Conservation (phyloP, 2,329 filamentous ascomycete genomes). For the Beauveria pseudobassiana region DNA sequence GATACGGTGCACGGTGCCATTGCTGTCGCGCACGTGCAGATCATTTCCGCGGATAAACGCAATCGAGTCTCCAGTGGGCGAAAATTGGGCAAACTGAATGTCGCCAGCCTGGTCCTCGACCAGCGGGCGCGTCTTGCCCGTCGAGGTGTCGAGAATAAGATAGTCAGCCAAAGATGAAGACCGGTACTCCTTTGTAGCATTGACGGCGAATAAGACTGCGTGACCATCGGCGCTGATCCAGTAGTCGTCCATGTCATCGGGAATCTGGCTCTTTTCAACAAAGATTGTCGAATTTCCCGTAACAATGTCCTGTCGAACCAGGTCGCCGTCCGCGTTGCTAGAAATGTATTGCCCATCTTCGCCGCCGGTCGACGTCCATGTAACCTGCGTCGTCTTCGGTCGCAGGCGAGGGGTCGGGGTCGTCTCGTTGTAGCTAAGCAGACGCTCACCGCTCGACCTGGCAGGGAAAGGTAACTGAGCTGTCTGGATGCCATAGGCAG, state of each 20-base stretch:
- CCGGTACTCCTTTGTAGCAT: constrained; percentile 62
- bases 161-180: constrained; percentile 63
- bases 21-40: constrained; percentile 43
- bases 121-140: constrained; percentile 45
- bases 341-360: constrained; percentile 57
- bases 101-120: constrained; percentile 53
- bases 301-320: constrained; percentile 55
- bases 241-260: constrained; percentile 47
- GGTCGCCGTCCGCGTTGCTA: constrained; percentile 38
- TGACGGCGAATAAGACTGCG: constrained; percentile 54
- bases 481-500: background rate
- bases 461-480: constrained; percentile 24
- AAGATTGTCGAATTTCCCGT: constrained; percentile 47
- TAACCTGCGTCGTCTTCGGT: constrained; percentile 39
- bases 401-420: constrained; percentile 38
- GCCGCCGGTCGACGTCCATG: constrained; percentile 48
- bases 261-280: constrained; percentile 49
- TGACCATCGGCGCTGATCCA: constrained; percentile 54
- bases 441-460: constrained; percentile 45
- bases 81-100: constrained; percentile 60
- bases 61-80: constrained; percentile 49
- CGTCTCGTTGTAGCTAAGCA: constrained; percentile 55
- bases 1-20: constrained; percentile 47
- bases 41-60: constrained; percentile 63
- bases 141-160: constrained; percentile 53